These are phyloP conservation scores for Cnidoscolus chayamansa DNA, from an alignment of 441 rosid genomes.

Conservation along the genomic window DNA sequence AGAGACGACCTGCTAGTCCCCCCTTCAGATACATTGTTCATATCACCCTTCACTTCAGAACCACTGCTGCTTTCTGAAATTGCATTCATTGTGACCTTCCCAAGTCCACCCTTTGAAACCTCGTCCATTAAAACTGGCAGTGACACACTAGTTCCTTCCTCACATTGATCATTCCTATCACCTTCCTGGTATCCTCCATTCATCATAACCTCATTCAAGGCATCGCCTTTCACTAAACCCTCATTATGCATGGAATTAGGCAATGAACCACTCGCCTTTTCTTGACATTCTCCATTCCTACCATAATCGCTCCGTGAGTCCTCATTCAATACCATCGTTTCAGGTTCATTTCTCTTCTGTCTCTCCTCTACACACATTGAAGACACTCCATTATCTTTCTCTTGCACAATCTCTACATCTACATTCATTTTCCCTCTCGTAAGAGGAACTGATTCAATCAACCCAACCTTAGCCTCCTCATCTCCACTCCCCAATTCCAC, in stretches of 20 bases:
- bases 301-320: slow-evolving; percentile 6
- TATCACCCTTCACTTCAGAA: slow-evolving; percentile 6
- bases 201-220: slow-evolving; percentile 1
- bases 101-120: background rate
- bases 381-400: slow-evolving; percentile 6
- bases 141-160: slow-evolving; percentile 22
- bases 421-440: slow-evolving; percentile 6
- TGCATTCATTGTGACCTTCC: background rate
- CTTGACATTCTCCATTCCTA: slow-evolving; percentile 10
- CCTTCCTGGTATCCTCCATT: slow-evolving; percentile 5
- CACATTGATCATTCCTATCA: slow-evolving; percentile 18
- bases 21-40: background rate
- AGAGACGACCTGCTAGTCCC: slow-evolving; percentile 12
- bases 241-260: slow-evolving; percentile 7
- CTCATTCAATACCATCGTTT: slow-evolving; percentile 11
- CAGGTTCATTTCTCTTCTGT: slow-evolving; percentile 13
- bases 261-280: background rate
- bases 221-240: slow-evolving; percentile 16
- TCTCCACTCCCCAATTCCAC: slow-evolving; percentile 37
- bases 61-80: slow-evolving; percentile 9
- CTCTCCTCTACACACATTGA: slow-evolving; percentile 24
- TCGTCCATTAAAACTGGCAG: slow-evolving; percentile 23
- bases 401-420: slow-evolving; percentile 18
- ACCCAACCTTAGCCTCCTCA: slow-evolving; percentile 28
- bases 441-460: slow-evolving; percentile 21